Evolutionary conservation across 768 basidiomycete genomes (phyloP).

Genomic region (Xerocomellus intermedius): DNA sequence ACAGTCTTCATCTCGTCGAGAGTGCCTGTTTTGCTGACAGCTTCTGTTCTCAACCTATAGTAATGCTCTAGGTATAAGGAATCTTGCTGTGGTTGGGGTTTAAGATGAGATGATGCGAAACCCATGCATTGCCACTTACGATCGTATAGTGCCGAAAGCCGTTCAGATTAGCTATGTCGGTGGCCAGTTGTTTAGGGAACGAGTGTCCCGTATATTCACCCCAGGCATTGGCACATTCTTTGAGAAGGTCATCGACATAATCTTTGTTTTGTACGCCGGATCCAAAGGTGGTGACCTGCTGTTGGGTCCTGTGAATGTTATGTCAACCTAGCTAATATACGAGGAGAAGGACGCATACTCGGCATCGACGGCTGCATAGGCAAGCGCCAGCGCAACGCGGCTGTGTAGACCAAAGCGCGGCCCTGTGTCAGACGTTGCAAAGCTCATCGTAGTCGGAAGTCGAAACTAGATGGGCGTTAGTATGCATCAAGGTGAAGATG

Average conservation of each 20-base stretch:
- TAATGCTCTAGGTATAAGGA: slow-evolving; percentile 5
- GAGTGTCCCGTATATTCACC: background rate
- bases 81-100: background rate
- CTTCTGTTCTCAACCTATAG: background rate
- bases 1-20: background rate
- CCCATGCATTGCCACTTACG: background rate
- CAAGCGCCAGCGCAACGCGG: background rate
- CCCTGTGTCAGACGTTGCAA: background rate
- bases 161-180: background rate
- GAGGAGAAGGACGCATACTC: background rate
- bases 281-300: background rate
- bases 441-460: background rate
- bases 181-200: background rate
- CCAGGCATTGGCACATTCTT: background rate
- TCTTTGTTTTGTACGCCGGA: background rate
- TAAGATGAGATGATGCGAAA: background rate
- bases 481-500: too few relatives aligned
- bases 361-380: background rate
- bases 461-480: background rate
- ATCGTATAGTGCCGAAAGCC: slow-evolving; percentile 8
- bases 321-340: background rate
- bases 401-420: background rate
- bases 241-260: slow-evolving; percentile 1
- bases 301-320: background rate
- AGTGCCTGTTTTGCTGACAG: background rate